Evolutionary conservation across 1,284 basidiomycete genomes (phyloP).

Genomic region (Ustilago bromivora): DNA sequence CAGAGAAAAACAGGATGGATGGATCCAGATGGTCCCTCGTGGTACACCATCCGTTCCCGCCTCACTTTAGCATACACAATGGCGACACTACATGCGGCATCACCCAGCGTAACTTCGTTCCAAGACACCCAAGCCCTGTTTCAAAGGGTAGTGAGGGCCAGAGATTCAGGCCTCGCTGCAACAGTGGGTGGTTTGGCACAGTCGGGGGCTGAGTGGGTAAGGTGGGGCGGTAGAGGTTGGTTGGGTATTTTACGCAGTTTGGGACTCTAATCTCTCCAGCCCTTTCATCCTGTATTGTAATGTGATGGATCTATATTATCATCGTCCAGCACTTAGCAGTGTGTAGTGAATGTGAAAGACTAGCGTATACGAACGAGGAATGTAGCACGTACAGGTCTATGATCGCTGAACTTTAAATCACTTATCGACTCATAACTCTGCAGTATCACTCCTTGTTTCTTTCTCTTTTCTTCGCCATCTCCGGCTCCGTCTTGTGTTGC

Average conservation of each 20-base stretch:
- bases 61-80: constrained; percentile 23
- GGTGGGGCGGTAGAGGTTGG: constrained; percentile 48
- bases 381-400: constrained; percentile 45
- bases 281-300: no score
- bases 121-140: constrained; percentile 22
- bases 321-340: not conserved
- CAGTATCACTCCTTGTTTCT: constrained; percentile 29
- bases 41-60: constrained; percentile 30
- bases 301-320: not conserved
- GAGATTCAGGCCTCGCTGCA: constrained; percentile 18
- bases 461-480: not conserved
- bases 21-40: constrained; percentile 30
- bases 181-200: not conserved
- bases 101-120: not conserved
- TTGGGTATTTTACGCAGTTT: constrained; percentile 35
- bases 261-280: constrained; percentile 14
- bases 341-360: not conserved
- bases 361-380: constrained; percentile 36
- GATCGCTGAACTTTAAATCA: constrained; percentile 49
- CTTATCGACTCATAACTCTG: constrained; percentile 36
- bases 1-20: constrained; percentile 17
- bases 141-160: constrained; percentile 8
- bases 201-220: constrained; percentile 16
- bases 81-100: constrained; percentile 33
- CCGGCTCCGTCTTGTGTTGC: not conserved